These are phyloP conservation scores for Leishmania guyanensis DNA, from an alignment of 208 protist genomes.

Conservation along the genomic window DNA sequence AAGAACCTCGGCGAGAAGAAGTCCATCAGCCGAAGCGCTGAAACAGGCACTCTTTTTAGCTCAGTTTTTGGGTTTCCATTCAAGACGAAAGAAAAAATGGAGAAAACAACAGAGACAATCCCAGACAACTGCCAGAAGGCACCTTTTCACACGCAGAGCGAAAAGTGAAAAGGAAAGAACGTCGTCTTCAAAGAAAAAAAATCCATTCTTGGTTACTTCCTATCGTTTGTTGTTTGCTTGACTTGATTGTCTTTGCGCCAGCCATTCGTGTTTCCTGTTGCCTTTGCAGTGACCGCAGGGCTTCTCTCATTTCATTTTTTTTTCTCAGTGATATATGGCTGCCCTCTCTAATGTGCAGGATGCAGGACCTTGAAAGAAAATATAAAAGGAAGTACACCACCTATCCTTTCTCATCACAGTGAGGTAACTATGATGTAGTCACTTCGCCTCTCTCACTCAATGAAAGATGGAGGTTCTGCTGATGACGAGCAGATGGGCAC, in stretches of 20 bases:
- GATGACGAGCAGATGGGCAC: neutral
- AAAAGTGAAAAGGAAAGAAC: neutral
- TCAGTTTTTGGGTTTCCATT: too few relatives aligned
- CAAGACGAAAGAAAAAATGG: neutral
- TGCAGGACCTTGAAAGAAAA: neutral
- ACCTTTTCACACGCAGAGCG: neutral
- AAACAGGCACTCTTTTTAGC: neutral
- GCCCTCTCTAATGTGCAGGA: neutral
- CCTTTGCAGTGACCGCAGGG: slow-evolving; percentile 1
- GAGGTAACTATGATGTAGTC: neutral
- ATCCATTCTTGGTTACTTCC: neutral
- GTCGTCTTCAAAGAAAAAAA: neutral
- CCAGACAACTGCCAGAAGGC: neutral
- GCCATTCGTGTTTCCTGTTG: neutral
- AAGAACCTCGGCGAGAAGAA: neutral
- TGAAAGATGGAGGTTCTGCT: neutral
- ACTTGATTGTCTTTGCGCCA: neutral
- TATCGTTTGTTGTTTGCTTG: neutral
- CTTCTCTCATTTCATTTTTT: neutral
- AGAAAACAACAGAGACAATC: neutral
- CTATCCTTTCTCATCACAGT: neutral
- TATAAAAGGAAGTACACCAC: neutral
- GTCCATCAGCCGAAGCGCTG: neutral
- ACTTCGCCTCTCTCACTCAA: neutral
- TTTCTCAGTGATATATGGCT: neutral